These are phyloP conservation scores for Didymella segeticola DNA, from an alignment of 2,329 filamentous ascomycete genomes.

Conservation along the genomic window DNA sequence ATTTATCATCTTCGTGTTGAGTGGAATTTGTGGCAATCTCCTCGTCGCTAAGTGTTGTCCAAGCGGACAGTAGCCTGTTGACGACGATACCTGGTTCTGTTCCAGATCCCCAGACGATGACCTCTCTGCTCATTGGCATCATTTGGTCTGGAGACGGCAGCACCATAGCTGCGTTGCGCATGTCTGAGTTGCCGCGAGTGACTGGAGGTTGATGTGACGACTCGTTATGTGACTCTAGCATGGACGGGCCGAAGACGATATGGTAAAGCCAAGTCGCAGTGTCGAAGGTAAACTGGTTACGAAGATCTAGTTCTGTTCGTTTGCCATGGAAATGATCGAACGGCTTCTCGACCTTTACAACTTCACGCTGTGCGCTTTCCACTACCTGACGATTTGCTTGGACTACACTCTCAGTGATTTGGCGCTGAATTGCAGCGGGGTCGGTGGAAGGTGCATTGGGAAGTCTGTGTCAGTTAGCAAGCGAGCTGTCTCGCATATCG, in stretches of 20 bases:
- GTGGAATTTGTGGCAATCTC: neutral
- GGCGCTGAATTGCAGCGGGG: neutral
- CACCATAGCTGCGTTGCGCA: neutral
- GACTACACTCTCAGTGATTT: neutral
- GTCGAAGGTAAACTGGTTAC: neutral
- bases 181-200: neutral
- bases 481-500: neutral
- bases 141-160: neutral
- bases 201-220: neutral
- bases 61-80: neutral
- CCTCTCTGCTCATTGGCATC: neutral
- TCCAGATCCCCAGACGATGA: neutral
- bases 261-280: slow-evolving; percentile 3
- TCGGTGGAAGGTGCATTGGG: neutral
- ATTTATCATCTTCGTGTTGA: neutral
- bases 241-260: neutral
- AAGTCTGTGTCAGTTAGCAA: neutral
- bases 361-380: neutral
- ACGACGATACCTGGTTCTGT: neutral
- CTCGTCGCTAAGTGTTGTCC: neutral
- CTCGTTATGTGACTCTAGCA: neutral
- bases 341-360: neutral
- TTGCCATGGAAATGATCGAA: neutral
- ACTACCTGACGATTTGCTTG: slow-evolving; percentile 1
- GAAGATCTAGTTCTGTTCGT: neutral